Evolutionary conservation across 2,329 filamentous ascomycete species (phyloP).

Genomic region (Volutella citrinella): DNA sequence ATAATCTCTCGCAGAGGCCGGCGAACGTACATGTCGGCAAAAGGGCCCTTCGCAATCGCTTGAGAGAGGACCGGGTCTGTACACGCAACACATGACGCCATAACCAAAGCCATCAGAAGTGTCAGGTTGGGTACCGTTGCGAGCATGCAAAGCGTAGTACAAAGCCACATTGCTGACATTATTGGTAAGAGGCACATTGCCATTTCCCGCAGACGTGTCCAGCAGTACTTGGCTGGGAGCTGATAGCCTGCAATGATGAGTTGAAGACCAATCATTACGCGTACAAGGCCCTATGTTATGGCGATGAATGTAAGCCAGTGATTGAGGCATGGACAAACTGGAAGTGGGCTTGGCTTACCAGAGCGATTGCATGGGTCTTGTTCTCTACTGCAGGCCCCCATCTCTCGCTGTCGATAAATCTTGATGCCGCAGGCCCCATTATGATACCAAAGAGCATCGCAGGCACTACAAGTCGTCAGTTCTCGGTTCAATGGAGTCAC

Average conservation of each 20-base stretch:
- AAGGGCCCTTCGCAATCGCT: conserved; percentile 89
- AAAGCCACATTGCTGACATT: conserved; percentile 85
- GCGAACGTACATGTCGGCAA: conserved; percentile 87
- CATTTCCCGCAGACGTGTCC: conserved; percentile 74
- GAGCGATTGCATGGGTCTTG: no score
- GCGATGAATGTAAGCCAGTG: no score
- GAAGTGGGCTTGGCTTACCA: no score
- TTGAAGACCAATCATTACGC: conserved; percentile 86
- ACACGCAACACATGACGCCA: conserved; percentile 86
- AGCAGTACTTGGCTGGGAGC: conserved; percentile 77
- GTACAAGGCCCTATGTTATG: no score
- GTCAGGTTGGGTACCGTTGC: conserved; percentile 66
- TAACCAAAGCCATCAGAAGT: conserved; percentile 74
- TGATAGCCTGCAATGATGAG: conserved; percentile 86
- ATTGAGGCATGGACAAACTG: no score
- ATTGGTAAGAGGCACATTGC: conserved; percentile 74
- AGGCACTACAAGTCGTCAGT: no score
- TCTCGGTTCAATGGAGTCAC: no score
- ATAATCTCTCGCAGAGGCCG: conserved; percentile 77
- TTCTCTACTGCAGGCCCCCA: no score
- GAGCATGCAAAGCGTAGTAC: conserved; percentile 77
- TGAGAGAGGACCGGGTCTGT: conserved; percentile 88
- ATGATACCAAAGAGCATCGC: no score
- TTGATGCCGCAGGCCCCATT: no score
- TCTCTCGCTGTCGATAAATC: no score